phyloP scores from a whole-genome alignment of 2,329 filamentous ascomycete genomes.

The Cordyceps cicadae region DNA sequence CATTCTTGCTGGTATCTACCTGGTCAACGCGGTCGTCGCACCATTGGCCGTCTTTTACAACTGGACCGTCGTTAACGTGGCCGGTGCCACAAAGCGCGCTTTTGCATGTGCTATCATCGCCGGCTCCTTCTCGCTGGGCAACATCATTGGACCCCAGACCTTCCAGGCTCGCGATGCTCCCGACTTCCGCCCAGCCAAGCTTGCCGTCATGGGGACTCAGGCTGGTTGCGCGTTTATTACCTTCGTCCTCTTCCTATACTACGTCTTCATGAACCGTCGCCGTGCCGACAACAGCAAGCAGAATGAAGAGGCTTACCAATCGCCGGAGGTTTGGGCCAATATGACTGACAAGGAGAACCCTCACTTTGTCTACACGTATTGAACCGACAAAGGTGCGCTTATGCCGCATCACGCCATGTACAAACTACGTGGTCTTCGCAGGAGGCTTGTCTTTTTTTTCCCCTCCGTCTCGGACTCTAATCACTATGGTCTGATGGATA shows the following conservation, averaged over 20 bases:
- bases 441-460: neutral
- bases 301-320: conserved; percentile 33
- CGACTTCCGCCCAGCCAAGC: conserved; percentile 44
- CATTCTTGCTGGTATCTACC: conserved; percentile 40
- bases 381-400: neutral
- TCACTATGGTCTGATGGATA: neutral
- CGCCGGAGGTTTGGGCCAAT: conserved; percentile 36
- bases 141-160: conserved; percentile 49
- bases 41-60: conserved; percentile 38
- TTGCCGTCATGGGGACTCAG: conserved; percentile 45
- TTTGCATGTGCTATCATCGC: conserved; percentile 41
- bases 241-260: conserved; percentile 40
- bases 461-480: no score
- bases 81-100: conserved; percentile 43
- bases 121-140: conserved; percentile 44
- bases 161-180: conserved; percentile 45
- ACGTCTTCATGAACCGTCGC: conserved; percentile 39
- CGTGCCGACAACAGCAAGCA: conserved; percentile 23
- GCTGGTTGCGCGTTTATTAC: conserved; percentile 34
- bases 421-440: neutral
- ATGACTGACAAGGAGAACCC: conserved; percentile 51
- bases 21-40: conserved; percentile 41
- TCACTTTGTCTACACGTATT: conserved; percentile 45
- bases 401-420: neutral
- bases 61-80: conserved; percentile 43